Evolutionary conservation across 768 basidiomycete species (phyloP).

Genomic region (Rhizopogon roseolus): DNA sequence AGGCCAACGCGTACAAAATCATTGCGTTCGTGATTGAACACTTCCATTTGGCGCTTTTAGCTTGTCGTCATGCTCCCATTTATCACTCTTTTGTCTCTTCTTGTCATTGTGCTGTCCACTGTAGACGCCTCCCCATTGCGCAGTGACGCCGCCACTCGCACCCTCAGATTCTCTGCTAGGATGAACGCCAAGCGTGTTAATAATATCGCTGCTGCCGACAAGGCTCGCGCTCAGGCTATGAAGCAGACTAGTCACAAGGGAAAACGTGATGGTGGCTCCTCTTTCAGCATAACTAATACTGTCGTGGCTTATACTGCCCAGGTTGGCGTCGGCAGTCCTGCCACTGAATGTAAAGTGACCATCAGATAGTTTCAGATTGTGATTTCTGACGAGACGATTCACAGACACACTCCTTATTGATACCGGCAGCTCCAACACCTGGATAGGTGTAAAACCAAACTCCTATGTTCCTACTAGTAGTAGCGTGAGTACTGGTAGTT

Average conservation of each 20-base stretch:
- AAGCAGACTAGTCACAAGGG: not conserved
- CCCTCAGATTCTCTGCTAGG: slow-evolving; percentile 10
- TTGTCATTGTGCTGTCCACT: slow-evolving; percentile 9
- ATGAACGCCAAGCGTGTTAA: slow-evolving; percentile 5
- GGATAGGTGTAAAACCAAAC: slow-evolving; percentile 20
- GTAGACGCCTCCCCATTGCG: slow-evolving; percentile 12
- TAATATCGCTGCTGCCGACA: slow-evolving; percentile 14
- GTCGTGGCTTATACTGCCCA: slow-evolving; percentile 20
- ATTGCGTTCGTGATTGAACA: not conserved
- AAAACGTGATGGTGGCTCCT: slow-evolving; percentile 7
- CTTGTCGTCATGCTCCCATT: slow-evolving; percentile 11
- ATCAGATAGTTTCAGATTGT: not conserved
- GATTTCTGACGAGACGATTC: not conserved
- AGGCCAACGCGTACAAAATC: not conserved
- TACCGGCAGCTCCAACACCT: slow-evolving; percentile 29
- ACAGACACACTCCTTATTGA: slow-evolving; percentile 25
- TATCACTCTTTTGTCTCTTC: slow-evolving; percentile 5
- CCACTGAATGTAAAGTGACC: slow-evolving; percentile 19
- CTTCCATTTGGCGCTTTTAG: slow-evolving; percentile 1
- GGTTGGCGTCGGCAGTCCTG: slow-evolving; percentile 21
- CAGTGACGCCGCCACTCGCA: slow-evolving; percentile 1
- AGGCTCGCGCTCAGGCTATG: slow-evolving; percentile 14
- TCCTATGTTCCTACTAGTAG: slow-evolving; percentile 14
- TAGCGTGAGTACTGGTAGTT: slow-evolving; percentile 14
- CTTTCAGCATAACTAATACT: slow-evolving; percentile 12